phyloP scores from a whole-genome alignment of 495 filamentous ascomycete genomes.

The Pyrenopolyporus hunteri region DNA sequence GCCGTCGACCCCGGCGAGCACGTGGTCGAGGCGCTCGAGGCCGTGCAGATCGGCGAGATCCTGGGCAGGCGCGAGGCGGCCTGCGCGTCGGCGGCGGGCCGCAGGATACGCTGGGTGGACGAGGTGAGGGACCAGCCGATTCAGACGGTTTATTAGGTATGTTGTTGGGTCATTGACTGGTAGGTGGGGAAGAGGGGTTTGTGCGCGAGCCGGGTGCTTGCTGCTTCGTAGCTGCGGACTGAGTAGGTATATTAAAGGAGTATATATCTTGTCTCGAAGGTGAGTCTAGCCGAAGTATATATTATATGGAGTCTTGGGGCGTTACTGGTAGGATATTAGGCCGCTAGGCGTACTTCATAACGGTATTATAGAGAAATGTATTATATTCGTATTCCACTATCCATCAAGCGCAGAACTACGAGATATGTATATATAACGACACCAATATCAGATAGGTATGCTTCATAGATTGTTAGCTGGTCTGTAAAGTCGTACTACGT shows the following conservation, averaged over 20 bases:
- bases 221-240: background rate
- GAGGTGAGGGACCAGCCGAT: slow-evolving; percentile 7
- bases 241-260: background rate
- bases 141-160: too few relatives aligned
- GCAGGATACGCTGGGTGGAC: slow-evolving; percentile 24
- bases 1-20: slow-evolving; percentile 19
- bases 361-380: too few relatives aligned
- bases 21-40: slow-evolving; percentile 11
- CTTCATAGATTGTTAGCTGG: too few relatives aligned
- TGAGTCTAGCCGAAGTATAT: background rate
- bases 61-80: background rate
- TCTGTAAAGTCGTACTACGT: too few relatives aligned
- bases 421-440: too few relatives aligned
- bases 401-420: too few relatives aligned
- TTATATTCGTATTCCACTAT: too few relatives aligned
- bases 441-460: too few relatives aligned
- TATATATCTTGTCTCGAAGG: background rate
- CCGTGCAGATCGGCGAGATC: background rate
- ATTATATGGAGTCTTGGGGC: too few relatives aligned
- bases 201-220: slow-evolving; percentile 1
- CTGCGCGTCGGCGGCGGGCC: background rate
- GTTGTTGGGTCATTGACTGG: background rate
- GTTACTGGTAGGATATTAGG: too few relatives aligned
- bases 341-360: too few relatives aligned
- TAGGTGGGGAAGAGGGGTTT: background rate